phyloP scores from a whole-genome alignment of 345 rosid species.

The Eucalyptus dawsonii region DNA sequence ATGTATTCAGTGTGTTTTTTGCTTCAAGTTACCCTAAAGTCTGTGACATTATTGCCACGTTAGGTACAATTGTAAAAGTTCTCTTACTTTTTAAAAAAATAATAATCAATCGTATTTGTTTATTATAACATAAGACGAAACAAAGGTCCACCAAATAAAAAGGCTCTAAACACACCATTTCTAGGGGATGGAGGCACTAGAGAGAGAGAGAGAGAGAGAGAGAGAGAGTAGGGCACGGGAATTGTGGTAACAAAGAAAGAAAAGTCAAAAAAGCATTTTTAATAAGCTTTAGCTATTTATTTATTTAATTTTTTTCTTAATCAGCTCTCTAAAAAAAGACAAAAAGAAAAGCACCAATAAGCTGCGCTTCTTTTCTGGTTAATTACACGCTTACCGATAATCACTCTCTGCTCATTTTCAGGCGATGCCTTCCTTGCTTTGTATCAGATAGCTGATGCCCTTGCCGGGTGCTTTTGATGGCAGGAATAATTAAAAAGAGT shows the following conservation, averaged over 20 bases:
- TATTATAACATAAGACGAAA: background rate
- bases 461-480: background rate
- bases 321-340: background rate
- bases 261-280: background rate
- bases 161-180: background rate
- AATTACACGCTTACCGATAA: background rate
- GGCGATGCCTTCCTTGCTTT: background rate
- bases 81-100: background rate
- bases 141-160: background rate
- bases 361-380: slow-evolving; percentile 17
- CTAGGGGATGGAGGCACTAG: background rate
- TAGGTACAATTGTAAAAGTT: background rate
- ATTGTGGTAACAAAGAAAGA: background rate
- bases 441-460: background rate
- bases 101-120: background rate
- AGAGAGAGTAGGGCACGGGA: background rate
- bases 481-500: background rate
- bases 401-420: background rate
- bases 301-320: background rate
- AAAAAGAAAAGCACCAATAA: slow-evolving; percentile 19
- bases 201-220: background rate
- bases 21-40: background rate
- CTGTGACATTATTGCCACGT: background rate
- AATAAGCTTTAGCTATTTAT: background rate
- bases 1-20: background rate